phyloP scores from a whole-genome alignment of 2,329 filamentous ascomycete genomes.

The Domatiomyces globalis region DNA sequence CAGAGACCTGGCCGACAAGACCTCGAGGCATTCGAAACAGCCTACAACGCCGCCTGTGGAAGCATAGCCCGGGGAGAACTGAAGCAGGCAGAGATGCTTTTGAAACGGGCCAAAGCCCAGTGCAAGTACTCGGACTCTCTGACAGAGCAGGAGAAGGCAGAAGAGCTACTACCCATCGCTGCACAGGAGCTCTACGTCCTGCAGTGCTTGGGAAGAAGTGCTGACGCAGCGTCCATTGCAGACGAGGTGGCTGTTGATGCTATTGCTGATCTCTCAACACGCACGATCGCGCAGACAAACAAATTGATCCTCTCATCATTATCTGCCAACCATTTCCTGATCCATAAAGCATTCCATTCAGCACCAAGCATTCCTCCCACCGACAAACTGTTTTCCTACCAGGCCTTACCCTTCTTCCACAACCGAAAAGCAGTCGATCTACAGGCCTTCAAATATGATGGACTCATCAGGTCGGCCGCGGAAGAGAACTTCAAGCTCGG shows the following conservation, averaged over 20 bases:
- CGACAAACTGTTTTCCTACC: conserved; percentile 46
- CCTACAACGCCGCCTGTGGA: conserved; percentile 50
- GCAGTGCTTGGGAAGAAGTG: conserved; percentile 38
- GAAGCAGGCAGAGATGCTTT: conserved; percentile 42
- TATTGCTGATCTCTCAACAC: conserved; percentile 44
- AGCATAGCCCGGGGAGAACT: conserved; percentile 48
- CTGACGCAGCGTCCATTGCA: conserved; percentile 41
- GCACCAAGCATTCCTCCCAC: conserved; percentile 35
- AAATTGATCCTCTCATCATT: conserved; percentile 34
- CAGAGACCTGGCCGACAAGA: conserved; percentile 44
- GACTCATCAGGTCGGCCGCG: conserved; percentile 25
- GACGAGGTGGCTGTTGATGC: conserved; percentile 37
- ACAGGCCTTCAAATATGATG: conserved; percentile 46
- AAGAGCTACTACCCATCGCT: conserved; percentile 46
- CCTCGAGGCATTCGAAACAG: conserved; percentile 49
- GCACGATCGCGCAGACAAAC: conserved; percentile 48
- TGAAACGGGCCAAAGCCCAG: conserved; percentile 47
- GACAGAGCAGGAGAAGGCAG: conserved; percentile 43
- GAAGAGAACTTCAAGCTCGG: not conserved
- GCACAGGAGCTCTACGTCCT: conserved; percentile 50
- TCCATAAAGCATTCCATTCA: conserved; percentile 42
- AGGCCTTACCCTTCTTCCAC: conserved; percentile 38
- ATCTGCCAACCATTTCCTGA: conserved; percentile 41
- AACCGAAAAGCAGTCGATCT: conserved; percentile 44
- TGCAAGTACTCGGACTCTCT: conserved; percentile 47